Base-by-base conservation (phyloP, 1,284 basidiomycete species). In the Gomphus bonarii region DNA sequence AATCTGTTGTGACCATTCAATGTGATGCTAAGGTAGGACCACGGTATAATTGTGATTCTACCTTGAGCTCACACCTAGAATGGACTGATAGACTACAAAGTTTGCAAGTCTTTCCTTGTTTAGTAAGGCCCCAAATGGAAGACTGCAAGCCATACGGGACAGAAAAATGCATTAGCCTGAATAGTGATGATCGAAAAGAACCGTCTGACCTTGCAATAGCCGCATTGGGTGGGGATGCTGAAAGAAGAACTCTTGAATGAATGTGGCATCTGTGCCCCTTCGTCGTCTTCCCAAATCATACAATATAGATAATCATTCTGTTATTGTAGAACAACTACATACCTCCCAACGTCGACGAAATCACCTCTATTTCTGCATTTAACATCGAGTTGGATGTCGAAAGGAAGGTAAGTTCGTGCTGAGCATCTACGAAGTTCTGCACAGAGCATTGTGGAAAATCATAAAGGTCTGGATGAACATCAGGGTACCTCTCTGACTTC, bases 31-130 rank as follows among this genome's bases (percentile, higher is more conserved):
- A 43, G 46, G 52, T 33, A 43, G 31, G 46, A 51, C 20, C 42
- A 58, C 8, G 55, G 47, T 40, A 58, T 10, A 57, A 49, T 38
- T 43, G 40, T 46, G 22, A 25, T 58, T 67, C 57, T 57, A 85
- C 88, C 80, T 91, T 92, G 48, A 91, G 68, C 65, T 91, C 90
- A 67, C 90, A 92, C 68, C 88, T 91, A 48, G 79, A 73, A 67
- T 91, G 90, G 16, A 90, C 87, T n/a, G 84, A 85, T 58, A 91
- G 69, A 1, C 81, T 80, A 66, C 90, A 92, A n/a, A 74, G 69
- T 66, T 78, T 85, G 70, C 90, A 91, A 7, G 82, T 86, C 69
- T 90, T 87, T 30, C 90, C 89, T 65, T 89, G 86, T 67, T 88
- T 90, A 66, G 81, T 86, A 38, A 91, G 70, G 22, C 89, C 90